Conservation (phyloP, 2,329 filamentous ascomycete genomes). For the Ophiostoma angusticollis region DNA sequence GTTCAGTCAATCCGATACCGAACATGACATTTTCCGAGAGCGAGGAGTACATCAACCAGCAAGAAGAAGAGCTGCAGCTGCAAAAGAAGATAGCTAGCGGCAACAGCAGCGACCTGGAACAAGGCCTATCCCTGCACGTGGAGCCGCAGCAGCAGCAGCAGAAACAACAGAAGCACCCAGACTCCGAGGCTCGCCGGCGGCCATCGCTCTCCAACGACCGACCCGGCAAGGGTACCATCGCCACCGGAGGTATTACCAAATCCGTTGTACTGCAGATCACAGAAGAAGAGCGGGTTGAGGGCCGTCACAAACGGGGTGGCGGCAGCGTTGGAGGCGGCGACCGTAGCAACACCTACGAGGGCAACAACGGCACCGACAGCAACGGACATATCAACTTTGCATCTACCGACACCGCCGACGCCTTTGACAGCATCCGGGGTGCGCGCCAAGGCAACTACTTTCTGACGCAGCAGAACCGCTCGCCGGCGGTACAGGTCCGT, state of each 20-base stretch:
- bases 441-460: constrained; percentile 12
- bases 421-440: constrained; percentile 3
- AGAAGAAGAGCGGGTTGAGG: constrained; percentile 10
- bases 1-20: constrained; percentile 18
- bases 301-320: too few relatives aligned
- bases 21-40: constrained; percentile 17
- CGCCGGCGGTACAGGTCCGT: background rate
- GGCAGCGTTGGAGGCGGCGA: constrained; percentile 1
- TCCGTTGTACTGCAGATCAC: constrained; percentile 10
- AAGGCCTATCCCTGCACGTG: too few relatives aligned
- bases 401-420: background rate
- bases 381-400: too few relatives aligned
- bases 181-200: background rate
- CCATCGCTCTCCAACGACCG: background rate
- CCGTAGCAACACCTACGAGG: background rate
- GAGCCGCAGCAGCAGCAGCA: constrained; percentile 6
- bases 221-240: background rate
- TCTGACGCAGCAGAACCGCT: constrained; percentile 5
- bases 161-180: background rate
- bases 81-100: too few relatives aligned
- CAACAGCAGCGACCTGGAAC: too few relatives aligned
- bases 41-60: constrained; percentile 17
- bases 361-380: constrained; percentile 2
- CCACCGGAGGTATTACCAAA: constrained; percentile 9
- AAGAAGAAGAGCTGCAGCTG: constrained; percentile 7